Percentiles rank a stretch among this genome's conserved stretches.
Conservation (phyloP, 345 rosid genomes). For the Microcos paniculata region DNA sequence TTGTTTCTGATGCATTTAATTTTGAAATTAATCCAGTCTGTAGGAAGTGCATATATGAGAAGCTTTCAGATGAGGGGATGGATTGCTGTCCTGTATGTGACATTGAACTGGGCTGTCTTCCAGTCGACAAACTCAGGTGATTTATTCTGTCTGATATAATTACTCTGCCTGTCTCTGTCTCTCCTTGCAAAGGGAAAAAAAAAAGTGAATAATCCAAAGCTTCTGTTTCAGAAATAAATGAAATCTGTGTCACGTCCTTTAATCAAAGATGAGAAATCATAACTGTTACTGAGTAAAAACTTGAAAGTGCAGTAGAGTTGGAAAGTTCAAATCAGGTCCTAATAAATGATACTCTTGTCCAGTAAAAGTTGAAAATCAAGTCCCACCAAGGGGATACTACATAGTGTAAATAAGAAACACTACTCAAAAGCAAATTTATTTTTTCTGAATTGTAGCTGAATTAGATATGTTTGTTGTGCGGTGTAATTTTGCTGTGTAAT, state of each 20-base stretch:
- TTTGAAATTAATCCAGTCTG: constrained; percentile 49
- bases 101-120: constrained; percentile 62
- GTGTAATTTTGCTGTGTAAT: too few relatives aligned
- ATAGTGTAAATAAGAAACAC: neutral
- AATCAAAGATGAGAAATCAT: neutral
- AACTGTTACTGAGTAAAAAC: neutral
- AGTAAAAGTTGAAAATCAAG: too few relatives aligned
- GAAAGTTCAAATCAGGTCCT: neutral
- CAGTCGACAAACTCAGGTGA: constrained; percentile 71
- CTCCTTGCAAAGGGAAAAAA: neutral
- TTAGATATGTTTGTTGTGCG: neutral
- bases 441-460: neutral
- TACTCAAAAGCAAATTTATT: neutral
- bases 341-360: neutral
- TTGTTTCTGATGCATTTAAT: constrained; percentile 16
- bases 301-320: neutral
- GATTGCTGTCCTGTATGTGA: constrained; percentile 75
- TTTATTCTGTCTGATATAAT: constrained; percentile 4
- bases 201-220: neutral
- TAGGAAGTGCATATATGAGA: constrained; percentile 71
- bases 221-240: neutral
- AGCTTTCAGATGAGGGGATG: constrained; percentile 63
- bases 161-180: neutral
- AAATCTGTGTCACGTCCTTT: too few relatives aligned
- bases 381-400: too few relatives aligned